Evolutionary conservation across 495 filamentous ascomycete species (phyloP).

Genomic region (Podospora appendiculata): DNA sequence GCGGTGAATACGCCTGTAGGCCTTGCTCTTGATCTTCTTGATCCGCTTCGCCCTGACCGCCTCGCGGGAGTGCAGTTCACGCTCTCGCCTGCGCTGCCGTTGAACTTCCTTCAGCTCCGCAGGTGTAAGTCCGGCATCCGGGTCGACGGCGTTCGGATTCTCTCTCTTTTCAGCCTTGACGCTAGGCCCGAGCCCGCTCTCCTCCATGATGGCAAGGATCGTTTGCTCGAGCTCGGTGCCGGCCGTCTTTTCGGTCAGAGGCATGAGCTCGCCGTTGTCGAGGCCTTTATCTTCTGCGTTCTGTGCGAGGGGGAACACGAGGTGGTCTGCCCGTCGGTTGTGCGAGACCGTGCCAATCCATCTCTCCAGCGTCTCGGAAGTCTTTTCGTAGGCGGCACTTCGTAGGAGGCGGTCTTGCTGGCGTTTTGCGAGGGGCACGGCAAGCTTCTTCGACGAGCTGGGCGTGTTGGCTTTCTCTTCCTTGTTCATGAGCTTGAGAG

Average conservation of each 20-base stretch:
- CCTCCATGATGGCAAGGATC: conserved; percentile 79
- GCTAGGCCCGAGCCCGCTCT: conserved; percentile 64
- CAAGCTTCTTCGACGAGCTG: conserved; percentile 63
- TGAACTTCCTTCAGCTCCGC: conserved; percentile 63
- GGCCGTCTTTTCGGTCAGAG: conserved; percentile 49
- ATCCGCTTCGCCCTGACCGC: conserved; percentile 81
- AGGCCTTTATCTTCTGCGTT: conserved; percentile 48
- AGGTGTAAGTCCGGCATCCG: conserved; percentile 61
- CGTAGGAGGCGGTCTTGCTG: conserved; percentile 86
- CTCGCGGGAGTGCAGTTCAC: conserved; percentile 88
- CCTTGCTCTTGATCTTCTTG: conserved; percentile 97
- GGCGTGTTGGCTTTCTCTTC: conserved; percentile 42
- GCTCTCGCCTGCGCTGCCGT: conserved; percentile 66
- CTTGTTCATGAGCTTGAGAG: conserved; percentile 60
- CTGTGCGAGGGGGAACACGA: conserved; percentile 82
- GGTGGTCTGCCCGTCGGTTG: conserved; percentile 84
- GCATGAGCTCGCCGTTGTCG: conserved; percentile 42
- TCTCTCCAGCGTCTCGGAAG: conserved; percentile 78
- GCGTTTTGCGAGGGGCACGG: conserved; percentile 77
- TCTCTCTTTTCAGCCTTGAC: conserved; percentile 40
- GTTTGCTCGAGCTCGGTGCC: conserved; percentile 74
- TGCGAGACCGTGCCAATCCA: conserved; percentile 95
- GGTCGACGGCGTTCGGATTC: conserved; percentile 58
- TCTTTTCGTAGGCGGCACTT: conserved; percentile 79
- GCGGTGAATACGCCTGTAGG: conserved; percentile 84